Conservation (phyloP, 2,329 filamentous ascomycete genomes). For the Cryphonectria nitschkei region DNA sequence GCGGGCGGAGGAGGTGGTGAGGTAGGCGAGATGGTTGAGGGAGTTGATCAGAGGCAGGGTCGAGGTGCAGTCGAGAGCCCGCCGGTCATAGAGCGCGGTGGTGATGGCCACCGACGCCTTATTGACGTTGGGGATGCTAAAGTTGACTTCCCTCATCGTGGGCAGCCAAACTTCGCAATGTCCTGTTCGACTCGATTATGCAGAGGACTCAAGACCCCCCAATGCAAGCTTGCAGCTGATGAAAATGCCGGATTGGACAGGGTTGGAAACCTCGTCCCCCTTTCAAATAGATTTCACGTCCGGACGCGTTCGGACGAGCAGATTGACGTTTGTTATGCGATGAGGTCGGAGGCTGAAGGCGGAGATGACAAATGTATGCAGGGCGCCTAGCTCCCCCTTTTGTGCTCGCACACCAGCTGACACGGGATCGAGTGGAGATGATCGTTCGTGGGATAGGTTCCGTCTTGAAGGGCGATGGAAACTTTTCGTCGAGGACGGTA, state of each 20-base stretch:
- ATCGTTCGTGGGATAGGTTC: not conserved
- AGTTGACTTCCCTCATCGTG: conserved; percentile 99
- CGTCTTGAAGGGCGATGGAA: not conserved
- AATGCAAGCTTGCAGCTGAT: not conserved
- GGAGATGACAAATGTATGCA: conserved; percentile 20
- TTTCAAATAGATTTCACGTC: not conserved
- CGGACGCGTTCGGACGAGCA: conserved; percentile 4
- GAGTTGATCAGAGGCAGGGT: conserved; percentile 98
- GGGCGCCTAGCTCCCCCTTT: conserved; percentile 15
- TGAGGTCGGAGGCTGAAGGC: not conserved
- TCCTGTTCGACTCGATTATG: conserved; percentile 7
- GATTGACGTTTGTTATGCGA: conserved; percentile 18
- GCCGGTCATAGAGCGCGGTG: conserved; percentile 94
- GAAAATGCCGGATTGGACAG: not conserved
- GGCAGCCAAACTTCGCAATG: conserved; percentile 31
- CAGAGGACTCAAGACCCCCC: not conserved
- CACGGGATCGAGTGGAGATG: conserved; percentile 17
- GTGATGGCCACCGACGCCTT: conserved; percentile 94
- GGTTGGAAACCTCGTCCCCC: not conserved
- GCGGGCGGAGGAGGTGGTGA: conserved; percentile 95
- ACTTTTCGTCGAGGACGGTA: not conserved
- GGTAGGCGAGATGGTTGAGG: conserved; percentile 96
- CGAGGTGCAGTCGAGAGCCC: conserved; percentile 96
- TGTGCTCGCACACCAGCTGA: conserved; percentile 23
- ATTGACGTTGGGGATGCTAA: conserved; percentile 96